Conservation (phyloP, 1,284 basidiomycete genomes). For the Agaricales sp. region DNA sequence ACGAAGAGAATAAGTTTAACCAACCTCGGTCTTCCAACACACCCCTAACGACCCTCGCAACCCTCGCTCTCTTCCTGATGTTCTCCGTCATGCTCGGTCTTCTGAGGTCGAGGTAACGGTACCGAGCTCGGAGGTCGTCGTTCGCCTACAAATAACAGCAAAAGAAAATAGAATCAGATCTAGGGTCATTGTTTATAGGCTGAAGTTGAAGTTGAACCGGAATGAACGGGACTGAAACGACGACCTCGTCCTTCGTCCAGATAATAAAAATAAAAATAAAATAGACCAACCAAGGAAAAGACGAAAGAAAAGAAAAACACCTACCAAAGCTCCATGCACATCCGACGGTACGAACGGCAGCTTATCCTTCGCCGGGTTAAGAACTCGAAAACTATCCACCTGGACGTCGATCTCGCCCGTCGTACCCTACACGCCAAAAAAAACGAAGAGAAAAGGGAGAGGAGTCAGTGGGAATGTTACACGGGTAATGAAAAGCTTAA, state of each 20-base stretch:
- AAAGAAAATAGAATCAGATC: too few relatives aligned
- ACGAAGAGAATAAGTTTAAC: slow-evolving; percentile 12
- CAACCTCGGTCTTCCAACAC: slow-evolving; percentile 66
- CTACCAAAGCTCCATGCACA: slow-evolving; percentile 53
- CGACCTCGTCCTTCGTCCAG: too few relatives aligned
- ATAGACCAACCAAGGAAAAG: slow-evolving; percentile 6
- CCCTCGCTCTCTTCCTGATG: slow-evolving; percentile 69
- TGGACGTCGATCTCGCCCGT: slow-evolving; percentile 77
- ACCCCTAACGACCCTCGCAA: slow-evolving; percentile 70
- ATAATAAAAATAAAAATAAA: slow-evolving; percentile 17
- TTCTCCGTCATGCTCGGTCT: slow-evolving; percentile 66
- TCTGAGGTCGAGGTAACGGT: slow-evolving; percentile 85
- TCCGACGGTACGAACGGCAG: slow-evolving; percentile 82
- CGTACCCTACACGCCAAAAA: slow-evolving; percentile 29
- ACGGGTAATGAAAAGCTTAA: slow-evolving; percentile 36
- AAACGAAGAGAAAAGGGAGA: slow-evolving; percentile 14
- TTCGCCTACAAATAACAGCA: slow-evolving; percentile 45
- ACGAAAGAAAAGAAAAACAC: slow-evolving; percentile 20
- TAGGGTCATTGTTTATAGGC: too few relatives aligned
- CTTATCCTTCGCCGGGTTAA: slow-evolving; percentile 65
- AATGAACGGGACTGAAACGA: too few relatives aligned
- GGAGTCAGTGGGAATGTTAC: slow-evolving; percentile 9
- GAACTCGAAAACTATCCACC: slow-evolving; percentile 57
- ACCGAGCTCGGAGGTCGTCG: slow-evolving; percentile 76
- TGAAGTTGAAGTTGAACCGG: too few relatives aligned